Evolutionary conservation across 208 protist species (phyloP).

Genomic region (Acanthamoeba triangularis): DNA sequence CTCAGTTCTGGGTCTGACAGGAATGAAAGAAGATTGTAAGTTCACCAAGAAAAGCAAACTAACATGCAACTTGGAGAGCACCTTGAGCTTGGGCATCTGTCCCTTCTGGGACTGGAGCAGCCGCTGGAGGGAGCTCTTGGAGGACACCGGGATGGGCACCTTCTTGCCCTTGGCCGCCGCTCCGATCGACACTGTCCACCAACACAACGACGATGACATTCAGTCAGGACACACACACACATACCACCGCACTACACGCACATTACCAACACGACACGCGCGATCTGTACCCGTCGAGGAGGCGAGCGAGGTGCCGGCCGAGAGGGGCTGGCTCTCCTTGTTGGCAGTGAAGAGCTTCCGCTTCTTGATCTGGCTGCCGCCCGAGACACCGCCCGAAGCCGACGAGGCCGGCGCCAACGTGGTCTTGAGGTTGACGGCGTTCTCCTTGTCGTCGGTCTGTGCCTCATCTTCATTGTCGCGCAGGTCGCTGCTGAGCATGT

Average conservation of each 20-base stretch:
- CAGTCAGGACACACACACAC: neutral
- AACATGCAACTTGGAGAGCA: too few species aligned
- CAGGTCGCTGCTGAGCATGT: constrained; percentile 39
- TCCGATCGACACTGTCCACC: neutral
- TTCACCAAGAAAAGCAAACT: too few species aligned
- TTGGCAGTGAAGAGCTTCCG: neutral
- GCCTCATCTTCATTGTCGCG: neutral
- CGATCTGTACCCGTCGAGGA: constrained; percentile 19
- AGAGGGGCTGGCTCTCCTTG: neutral
- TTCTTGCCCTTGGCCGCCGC: constrained; percentile 10
- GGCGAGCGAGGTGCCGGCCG: neutral
- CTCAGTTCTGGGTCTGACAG: too few species aligned
- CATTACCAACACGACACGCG: neutral
- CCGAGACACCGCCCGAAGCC: neutral
- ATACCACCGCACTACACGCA: too few species aligned
- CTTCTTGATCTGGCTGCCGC: constrained; percentile 19
- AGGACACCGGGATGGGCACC: neutral
- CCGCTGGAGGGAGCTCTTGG: constrained; percentile 28
- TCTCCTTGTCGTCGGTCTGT: neutral
- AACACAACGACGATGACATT: neutral
- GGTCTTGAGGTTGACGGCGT: neutral
- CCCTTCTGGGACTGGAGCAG: constrained; percentile 42
- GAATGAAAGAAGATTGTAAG: too few species aligned
- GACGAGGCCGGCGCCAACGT: neutral
- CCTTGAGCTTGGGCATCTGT: constrained; percentile 35